phyloP scores from a whole-genome alignment of 2,329 filamentous ascomycete species.

The Aspergillus sp. region DNA sequence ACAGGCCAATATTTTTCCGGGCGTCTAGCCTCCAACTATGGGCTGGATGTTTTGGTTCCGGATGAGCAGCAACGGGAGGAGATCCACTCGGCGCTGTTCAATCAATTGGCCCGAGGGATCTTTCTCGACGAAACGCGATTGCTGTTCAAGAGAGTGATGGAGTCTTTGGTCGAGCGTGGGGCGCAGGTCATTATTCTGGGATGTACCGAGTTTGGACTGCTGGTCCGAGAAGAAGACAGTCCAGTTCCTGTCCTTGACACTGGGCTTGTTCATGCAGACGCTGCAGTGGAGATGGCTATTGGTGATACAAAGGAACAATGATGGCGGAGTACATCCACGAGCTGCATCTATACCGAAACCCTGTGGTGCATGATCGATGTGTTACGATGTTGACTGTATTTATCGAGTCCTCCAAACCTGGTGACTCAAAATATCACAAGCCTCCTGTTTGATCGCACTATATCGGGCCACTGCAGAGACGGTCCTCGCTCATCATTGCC shows the following conservation, averaged over 20 bases:
- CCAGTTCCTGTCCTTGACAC: slow-evolving; percentile 6
- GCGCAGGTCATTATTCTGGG: slow-evolving; percentile 7
- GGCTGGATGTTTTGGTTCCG: background rate
- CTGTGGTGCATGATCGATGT: too few relatives aligned
- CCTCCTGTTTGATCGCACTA: background rate
- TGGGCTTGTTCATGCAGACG: background rate
- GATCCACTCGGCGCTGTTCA: background rate
- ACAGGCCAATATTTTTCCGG: background rate
- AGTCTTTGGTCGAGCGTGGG: background rate
- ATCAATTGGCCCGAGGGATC: background rate
- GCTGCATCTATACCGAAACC: too few relatives aligned
- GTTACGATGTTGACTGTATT: too few relatives aligned
- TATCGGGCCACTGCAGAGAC: slow-evolving; percentile 1
- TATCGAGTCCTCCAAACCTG: too few relatives aligned
- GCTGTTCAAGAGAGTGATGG: slow-evolving; percentile 18
- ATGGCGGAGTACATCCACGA: too few relatives aligned
- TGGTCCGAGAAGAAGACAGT: slow-evolving; percentile 2
- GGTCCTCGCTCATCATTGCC: background rate
- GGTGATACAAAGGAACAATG: background rate
- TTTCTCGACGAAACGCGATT: slow-evolving; percentile 17
- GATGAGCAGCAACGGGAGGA: background rate
- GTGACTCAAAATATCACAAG: background rate
- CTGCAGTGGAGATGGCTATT: background rate
- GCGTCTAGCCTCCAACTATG: background rate
- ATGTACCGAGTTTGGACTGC: slow-evolving; percentile 9